These are phyloP conservation scores for Ustilago loliicola DNA, from an alignment of 1,284 basidiomycete genomes.

Conservation along the genomic window DNA sequence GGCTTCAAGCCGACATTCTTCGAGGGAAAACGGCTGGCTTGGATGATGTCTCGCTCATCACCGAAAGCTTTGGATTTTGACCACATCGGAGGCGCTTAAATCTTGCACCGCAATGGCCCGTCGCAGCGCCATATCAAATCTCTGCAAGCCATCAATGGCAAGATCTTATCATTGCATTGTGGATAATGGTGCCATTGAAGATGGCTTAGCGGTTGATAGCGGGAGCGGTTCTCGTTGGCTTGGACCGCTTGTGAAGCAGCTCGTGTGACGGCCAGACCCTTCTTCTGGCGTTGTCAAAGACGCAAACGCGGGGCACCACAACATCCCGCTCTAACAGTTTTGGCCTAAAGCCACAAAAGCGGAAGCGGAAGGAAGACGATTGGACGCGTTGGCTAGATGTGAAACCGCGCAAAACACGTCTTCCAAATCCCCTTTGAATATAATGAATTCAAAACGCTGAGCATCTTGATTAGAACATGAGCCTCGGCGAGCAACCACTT, in stretches of 20 bases:
- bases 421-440: slow-evolving; percentile 1
- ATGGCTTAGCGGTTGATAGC: background rate
- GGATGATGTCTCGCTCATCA: slow-evolving; percentile 34
- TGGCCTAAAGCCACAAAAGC: background rate
- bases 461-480: background rate
- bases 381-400: slow-evolving; percentile 12
- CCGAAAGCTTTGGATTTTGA: slow-evolving; percentile 45
- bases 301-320: slow-evolving; percentile 7
- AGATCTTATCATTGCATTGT: background rate
- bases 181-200: background rate
- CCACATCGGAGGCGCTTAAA: background rate
- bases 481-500: background rate
- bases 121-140: background rate
- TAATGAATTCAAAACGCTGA: background rate
- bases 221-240: background rate
- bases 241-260: background rate
- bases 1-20: slow-evolving; percentile 35
- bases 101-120: background rate
- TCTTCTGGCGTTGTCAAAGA: background rate
- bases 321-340: background rate
- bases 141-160: background rate
- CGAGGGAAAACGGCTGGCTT: slow-evolving; percentile 26
- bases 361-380: background rate
- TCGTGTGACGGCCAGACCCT: slow-evolving; percentile 3
- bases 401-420: slow-evolving; percentile 26